phyloP scores from a whole-genome alignment of 2,329 filamentous ascomycete species.

The Colletotrichum gigasporum region DNA sequence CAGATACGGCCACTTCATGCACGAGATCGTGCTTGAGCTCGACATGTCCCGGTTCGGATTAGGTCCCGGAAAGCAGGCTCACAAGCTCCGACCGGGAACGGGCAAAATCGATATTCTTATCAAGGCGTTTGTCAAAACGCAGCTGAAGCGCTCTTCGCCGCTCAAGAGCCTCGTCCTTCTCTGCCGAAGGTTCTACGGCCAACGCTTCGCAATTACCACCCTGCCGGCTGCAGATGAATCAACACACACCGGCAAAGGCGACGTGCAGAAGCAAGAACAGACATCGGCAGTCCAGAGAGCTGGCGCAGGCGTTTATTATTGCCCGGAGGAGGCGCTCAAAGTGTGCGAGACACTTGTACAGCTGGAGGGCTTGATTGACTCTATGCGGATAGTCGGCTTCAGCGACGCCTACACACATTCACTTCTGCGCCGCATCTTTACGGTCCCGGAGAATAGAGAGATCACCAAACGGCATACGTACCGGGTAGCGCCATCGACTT shows the following conservation, averaged over 20 bases:
- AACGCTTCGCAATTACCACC: background rate
- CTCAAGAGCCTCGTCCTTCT: slow-evolving; percentile 43
- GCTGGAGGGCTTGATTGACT: slow-evolving; percentile 41
- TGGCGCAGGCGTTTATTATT: slow-evolving; percentile 36
- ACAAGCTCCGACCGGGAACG: slow-evolving; percentile 36
- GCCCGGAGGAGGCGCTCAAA: slow-evolving; percentile 41
- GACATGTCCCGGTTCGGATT: slow-evolving; percentile 50
- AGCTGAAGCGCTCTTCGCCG: slow-evolving; percentile 35
- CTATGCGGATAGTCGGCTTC: slow-evolving; percentile 49
- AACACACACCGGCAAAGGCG: background rate
- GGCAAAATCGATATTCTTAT: slow-evolving; percentile 40
- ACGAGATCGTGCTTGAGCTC: slow-evolving; percentile 49
- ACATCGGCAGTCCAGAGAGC: slow-evolving; percentile 15
- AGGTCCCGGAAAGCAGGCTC: slow-evolving; percentile 38
- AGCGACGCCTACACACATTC: slow-evolving; percentile 40
- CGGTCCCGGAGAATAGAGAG: background rate
- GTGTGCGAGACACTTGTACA: slow-evolving; percentile 43
- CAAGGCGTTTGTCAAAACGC: slow-evolving; percentile 38
- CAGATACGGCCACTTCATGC: slow-evolving; percentile 46
- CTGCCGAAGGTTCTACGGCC: slow-evolving; percentile 46
- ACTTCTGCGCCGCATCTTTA: slow-evolving; percentile 41
- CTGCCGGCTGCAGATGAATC: background rate
- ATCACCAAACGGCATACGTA: slow-evolving; percentile 19
- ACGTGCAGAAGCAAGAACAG: background rate
- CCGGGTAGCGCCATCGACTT: slow-evolving; percentile 21